Evolutionary conservation across 306 rosid genomes (phyloP).

Genomic region (Oxytropis ochrocephala): DNA sequence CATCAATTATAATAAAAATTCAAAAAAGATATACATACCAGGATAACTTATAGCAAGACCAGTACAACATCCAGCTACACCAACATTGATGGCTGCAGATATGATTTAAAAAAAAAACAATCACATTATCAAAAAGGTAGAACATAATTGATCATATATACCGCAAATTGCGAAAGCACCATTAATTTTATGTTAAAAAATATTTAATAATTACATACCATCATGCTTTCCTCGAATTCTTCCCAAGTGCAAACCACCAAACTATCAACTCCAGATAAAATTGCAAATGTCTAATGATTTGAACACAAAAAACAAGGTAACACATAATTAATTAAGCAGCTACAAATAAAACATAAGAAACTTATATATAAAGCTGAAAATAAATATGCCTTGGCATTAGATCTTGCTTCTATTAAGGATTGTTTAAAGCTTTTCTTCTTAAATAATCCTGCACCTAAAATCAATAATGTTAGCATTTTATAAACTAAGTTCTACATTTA

Average conservation of each 20-base stretch:
- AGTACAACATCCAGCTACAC: conserved; percentile 89
- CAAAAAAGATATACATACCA: conserved; percentile 27
- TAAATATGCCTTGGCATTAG: conserved; percentile 58
- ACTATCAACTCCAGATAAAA: conserved; percentile 43
- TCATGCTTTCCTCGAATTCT: conserved; percentile 87
- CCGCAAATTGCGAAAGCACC: neutral
- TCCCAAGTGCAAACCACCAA: too few species aligned
- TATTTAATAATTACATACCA: conserved; percentile 21
- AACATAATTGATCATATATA: neutral
- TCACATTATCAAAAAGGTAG: neutral
- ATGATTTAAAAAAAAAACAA: neutral
- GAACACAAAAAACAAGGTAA: neutral
- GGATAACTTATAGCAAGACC: conserved; percentile 84
- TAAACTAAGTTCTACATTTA: too few species aligned
- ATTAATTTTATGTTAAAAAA: neutral
- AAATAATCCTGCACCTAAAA: conserved; percentile 55
- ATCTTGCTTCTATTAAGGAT: conserved; percentile 67
- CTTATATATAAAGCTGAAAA: neutral
- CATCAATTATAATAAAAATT: neutral
- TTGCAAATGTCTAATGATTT: conserved; percentile 11
- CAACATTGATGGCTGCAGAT: conserved; percentile 63
- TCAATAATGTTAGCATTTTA: too few species aligned
- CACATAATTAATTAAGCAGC: neutral
- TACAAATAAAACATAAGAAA: too few species aligned
- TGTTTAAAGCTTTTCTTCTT: conserved; percentile 79